A percentile compares a stretch with the other conserved stretches of the same genome.
These are phyloP conservation scores for Amanita polypyramis DNA, from an alignment of 768 basidiomycete genomes.

Conservation along the genomic window DNA sequence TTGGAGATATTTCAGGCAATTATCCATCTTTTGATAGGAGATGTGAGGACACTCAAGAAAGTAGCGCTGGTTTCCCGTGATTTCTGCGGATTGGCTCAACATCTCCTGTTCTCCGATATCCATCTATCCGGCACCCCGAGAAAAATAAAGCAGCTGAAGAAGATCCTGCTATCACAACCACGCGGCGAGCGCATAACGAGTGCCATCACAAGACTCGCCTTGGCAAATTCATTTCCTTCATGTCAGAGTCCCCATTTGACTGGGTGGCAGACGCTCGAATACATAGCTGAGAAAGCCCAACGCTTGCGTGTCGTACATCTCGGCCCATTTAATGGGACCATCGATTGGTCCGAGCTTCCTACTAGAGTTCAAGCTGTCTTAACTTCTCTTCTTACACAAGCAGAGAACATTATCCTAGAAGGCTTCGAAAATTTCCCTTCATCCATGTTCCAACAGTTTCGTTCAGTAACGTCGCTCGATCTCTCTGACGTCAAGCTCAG, in stretches of 20 bases:
- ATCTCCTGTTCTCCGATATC: neutral
- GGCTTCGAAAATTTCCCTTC: neutral
- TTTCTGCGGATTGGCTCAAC: neutral
- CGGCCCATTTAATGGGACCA: neutral
- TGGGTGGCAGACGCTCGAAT: neutral
- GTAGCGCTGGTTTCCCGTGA: neutral
- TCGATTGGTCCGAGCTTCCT: neutral
- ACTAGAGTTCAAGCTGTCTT: neutral
- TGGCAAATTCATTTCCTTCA: neutral
- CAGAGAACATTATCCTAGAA: neutral
- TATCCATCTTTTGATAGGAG: no score
- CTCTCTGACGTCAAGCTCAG: neutral
- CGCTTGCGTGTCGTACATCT: neutral
- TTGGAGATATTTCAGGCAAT: no score
- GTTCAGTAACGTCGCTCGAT: neutral
- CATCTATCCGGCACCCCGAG: neutral
- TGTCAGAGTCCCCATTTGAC: neutral
- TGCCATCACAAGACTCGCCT: neutral
- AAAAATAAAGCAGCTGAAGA: neutral
- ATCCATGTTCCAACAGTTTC: neutral
- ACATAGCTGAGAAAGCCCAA: neutral
- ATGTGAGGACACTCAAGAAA: neutral
- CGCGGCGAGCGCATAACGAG: neutral
- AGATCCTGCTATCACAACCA: neutral
- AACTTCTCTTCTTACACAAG: neutral